Evolutionary conservation across 352 stramenopile species (phyloP).

Genomic region (Phytopythium helicoides): DNA sequence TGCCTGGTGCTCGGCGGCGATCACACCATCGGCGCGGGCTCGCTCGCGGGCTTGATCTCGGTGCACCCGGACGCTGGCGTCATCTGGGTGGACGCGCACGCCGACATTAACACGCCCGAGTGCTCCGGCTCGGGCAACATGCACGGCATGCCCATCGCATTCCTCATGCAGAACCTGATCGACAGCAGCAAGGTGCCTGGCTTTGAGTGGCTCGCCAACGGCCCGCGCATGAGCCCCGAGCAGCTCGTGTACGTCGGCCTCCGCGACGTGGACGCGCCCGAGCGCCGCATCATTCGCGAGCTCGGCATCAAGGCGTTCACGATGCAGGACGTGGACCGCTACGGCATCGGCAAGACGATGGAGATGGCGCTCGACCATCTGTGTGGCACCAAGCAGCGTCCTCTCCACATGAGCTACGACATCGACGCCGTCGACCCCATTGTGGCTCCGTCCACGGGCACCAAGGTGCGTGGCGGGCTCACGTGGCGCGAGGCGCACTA

Average conservation of each 20-base stretch:
- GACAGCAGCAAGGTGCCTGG: conserved; percentile 89
- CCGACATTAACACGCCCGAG: conserved; percentile 96
- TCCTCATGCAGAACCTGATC: conserved; percentile 92
- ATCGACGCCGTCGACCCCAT: conserved; percentile 97
- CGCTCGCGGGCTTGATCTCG: conserved; percentile 89
- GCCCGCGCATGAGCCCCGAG: conserved; percentile 67
- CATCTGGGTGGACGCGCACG: conserved; percentile 98
- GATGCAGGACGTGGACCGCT: conserved; percentile 97
- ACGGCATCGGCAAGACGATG: conserved; percentile 96
- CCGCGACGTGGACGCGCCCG: conserved; percentile 91
- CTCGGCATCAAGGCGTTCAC: conserved; percentile 94
- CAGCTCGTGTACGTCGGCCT: conserved; percentile 96
- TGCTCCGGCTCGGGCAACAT: conserved; percentile 94
- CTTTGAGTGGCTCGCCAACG: conserved; percentile 92
- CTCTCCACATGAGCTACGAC: conserved; percentile 97
- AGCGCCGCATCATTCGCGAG: conserved; percentile 90
- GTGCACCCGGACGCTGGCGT: conserved; percentile 92
- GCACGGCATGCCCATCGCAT: conserved; percentile 97
- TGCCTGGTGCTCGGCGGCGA: conserved; percentile 95
- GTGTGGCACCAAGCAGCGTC: conserved; percentile 78
- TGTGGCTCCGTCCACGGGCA: conserved; percentile 95
- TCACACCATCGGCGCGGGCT: conserved; percentile 95
- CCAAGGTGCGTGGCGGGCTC: conserved; percentile 92
- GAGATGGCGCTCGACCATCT: conserved; percentile 96
- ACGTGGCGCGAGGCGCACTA: conserved; percentile 97